Conservation (phyloP, 1,139 yeast species). For the Kodamaea suecica region DNA sequence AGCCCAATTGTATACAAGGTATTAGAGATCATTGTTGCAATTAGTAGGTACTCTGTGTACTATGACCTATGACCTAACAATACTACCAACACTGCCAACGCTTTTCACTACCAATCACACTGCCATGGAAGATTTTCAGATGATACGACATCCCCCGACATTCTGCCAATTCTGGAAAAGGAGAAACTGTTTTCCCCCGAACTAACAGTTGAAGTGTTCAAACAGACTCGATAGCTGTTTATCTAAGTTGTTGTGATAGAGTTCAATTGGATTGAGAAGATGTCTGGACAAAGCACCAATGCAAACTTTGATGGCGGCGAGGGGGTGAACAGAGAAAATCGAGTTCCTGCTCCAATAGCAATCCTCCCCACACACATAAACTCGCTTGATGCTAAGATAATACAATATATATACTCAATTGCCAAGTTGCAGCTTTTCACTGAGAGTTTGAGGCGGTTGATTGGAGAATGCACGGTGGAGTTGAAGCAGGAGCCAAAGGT, state of each 20-base stretch:
- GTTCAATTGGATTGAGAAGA: too few species aligned
- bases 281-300: background rate
- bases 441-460: conserved; percentile 17
- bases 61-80: background rate
- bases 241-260: too few species aligned
- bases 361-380: conserved; percentile 12
- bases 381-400: conserved; percentile 34
- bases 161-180: too few species aligned
- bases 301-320: too few species aligned
- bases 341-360: background rate
- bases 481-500: background rate
- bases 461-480: conserved; percentile 3
- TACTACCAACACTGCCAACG: too few species aligned
- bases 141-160: too few species aligned
- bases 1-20: conserved; percentile 28
- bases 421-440: conserved; percentile 28
- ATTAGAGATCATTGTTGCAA: conserved; percentile 6
- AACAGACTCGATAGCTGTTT: too few species aligned
- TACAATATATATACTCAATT: conserved; percentile 42
- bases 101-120: background rate
- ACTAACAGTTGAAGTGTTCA: too few species aligned
- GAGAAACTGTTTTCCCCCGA: background rate
- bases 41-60: background rate
- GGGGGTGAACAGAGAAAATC: background rate
- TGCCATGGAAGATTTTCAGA: too few species aligned